Conservation (phyloP, 768 basidiomycete species). For the Cystofilobasidium capitatum region DNA sequence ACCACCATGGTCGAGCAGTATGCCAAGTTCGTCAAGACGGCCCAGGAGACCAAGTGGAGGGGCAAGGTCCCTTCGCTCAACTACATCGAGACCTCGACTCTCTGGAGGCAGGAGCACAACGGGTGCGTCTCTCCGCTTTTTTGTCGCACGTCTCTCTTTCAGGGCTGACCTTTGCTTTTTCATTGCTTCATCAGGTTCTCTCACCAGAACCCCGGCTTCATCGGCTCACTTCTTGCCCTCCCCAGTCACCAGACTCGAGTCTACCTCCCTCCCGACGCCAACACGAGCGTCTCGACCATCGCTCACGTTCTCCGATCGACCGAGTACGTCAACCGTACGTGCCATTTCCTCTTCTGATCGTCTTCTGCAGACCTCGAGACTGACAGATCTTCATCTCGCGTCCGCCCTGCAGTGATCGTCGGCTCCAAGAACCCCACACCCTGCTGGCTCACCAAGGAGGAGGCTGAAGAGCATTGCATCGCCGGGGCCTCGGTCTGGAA, state of each 20-base stretch:
- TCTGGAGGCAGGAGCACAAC: conserved; percentile 64
- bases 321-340: conserved; percentile 48
- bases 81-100: conserved; percentile 80
- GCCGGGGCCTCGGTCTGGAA: conserved; percentile 83
- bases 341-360: too few relatives aligned
- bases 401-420: conserved; percentile 48
- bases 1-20: conserved; percentile 71
- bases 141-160: not conserved
- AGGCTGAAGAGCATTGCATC: conserved; percentile 59
- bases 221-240: conserved; percentile 71
- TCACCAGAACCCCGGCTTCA: conserved; percentile 74
- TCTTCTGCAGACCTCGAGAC: not conserved
- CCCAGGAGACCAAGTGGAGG: conserved; percentile 61
- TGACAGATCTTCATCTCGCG: not conserved
- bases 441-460: conserved; percentile 29
- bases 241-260: conserved; percentile 63
- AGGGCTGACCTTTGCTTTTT: not conserved
- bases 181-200: conserved; percentile 38
- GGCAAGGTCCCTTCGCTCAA: conserved; percentile 37
- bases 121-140: conserved; percentile 44
- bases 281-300: conserved; percentile 72
- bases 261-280: conserved; percentile 82
- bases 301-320: conserved; percentile 73
- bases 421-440: conserved; percentile 59
- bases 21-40: conserved; percentile 79